Evolutionary conservation across 1,284 basidiomycete species (phyloP).

Genomic region (Microbotryomycetes sp.): DNA sequence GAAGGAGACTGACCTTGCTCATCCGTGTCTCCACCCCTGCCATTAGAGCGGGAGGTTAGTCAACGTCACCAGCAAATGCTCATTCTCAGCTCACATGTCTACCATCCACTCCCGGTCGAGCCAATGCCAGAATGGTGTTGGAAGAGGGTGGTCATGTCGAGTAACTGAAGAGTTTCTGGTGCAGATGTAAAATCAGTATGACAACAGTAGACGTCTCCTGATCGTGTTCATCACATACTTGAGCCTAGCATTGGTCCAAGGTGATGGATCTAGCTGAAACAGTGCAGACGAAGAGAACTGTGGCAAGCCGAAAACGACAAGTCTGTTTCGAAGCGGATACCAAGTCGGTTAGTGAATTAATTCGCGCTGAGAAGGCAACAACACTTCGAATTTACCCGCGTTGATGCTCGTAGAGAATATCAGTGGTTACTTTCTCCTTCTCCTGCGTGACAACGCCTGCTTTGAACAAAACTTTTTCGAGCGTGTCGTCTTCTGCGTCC

Average conservation of each 20-base stretch:
- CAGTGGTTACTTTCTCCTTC: slow-evolving; percentile 13
- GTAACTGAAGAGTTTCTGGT: slow-evolving; percentile 14
- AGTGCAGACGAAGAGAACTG: slow-evolving; percentile 24
- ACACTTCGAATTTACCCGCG: slow-evolving; percentile 18
- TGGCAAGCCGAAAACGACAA: slow-evolving; percentile 29
- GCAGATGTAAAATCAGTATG: neutral
- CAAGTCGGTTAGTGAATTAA: neutral
- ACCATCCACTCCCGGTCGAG: slow-evolving; percentile 28
- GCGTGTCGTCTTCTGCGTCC: slow-evolving; percentile 1
- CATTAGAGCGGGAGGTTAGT: too few species aligned
- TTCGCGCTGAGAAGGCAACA: neutral
- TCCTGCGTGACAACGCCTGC: slow-evolving; percentile 12
- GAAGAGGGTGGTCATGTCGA: slow-evolving; percentile 18
- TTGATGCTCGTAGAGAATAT: slow-evolving; percentile 28
- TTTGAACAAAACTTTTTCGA: slow-evolving; percentile 6
- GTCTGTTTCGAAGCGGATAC: neutral
- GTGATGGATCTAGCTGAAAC: slow-evolving; percentile 21
- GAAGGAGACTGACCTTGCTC: slow-evolving; percentile 16
- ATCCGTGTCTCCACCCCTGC: slow-evolving; percentile 19
- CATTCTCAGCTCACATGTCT: slow-evolving; percentile 25
- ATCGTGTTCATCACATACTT: neutral
- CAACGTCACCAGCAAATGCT: too few species aligned
- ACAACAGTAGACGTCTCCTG: neutral
- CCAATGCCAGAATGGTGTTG: slow-evolving; percentile 29
- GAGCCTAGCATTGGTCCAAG: slow-evolving; percentile 16